A percentile compares a stretch with the other conserved stretches of the same genome.
phyloP scores from a whole-genome alignment of 116 monocot species.

The Iris pallida region DNA sequence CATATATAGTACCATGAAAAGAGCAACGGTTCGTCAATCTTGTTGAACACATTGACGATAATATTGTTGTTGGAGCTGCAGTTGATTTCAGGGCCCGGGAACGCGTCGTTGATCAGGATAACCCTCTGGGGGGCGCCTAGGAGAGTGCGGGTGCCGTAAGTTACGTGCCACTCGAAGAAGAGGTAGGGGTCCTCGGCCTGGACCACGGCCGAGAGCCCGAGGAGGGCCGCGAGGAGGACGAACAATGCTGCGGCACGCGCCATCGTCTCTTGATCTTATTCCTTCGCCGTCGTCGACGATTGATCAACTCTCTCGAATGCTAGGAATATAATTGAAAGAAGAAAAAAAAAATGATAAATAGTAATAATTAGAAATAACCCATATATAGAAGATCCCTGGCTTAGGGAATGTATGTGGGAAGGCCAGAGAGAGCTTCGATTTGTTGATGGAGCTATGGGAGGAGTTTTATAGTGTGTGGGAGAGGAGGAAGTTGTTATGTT shows the following conservation, averaged over 20 bases:
- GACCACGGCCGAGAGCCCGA: no score
- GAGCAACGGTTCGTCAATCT: conserved; percentile 36
- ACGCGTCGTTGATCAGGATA: conserved; percentile 29
- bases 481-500: not conserved
- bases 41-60: conserved; percentile 21
- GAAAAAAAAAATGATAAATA: no score
- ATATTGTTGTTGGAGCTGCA: conserved; percentile 31
- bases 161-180: conserved; percentile 23
- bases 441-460: no score
- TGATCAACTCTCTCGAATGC: no score
- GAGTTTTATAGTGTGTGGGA: no score
- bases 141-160: conserved; percentile 25
- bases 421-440: no score
- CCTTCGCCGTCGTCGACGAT: no score
- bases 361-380: no score
- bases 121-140: conserved; percentile 16
- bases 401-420: no score
- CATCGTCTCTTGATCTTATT: not conserved
- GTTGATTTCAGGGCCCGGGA: conserved; percentile 31
- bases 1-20: conserved; percentile 58
- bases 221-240: conserved; percentile 2
- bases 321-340: no score
- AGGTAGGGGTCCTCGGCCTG: conserved; percentile 26
- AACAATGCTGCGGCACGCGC: not conserved
- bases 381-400: no score